Percentiles rank a stretch among this genome's conserved stretches.
Conservation (phyloP, 352 stramenopile species). For the Halophytophthora polymorphica region DNA sequence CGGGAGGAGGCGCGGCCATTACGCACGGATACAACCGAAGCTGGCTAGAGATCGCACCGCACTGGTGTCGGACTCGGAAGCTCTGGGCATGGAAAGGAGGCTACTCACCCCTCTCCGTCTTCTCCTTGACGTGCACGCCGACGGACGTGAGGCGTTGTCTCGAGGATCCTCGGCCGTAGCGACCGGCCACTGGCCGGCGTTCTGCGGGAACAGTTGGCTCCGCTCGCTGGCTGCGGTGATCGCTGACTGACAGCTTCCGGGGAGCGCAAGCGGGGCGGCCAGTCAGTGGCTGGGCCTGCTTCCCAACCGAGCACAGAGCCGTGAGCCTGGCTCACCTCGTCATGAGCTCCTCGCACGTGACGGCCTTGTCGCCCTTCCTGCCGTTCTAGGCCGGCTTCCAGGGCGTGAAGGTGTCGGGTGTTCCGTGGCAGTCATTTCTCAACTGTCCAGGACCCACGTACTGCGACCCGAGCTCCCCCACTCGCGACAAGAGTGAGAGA, state of each 20-base stretch:
- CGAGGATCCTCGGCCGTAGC: background rate
- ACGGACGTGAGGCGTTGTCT: background rate
- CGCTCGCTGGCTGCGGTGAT: no score
- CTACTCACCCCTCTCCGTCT: no score
- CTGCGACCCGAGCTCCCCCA: background rate
- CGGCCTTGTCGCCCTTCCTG: conserved; percentile 12
- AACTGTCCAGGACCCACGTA: background rate
- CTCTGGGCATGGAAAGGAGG: no score
- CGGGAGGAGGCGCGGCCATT: no score
- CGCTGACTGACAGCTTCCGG: no score
- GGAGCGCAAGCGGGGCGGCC: no score
- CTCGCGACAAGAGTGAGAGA: background rate
- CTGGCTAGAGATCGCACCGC: no score
- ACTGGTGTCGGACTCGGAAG: no score
- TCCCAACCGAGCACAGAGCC: conserved; percentile 17
- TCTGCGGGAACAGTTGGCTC: conserved; percentile 16
- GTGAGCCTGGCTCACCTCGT: conserved; percentile 6
- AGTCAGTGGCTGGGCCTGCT: conserved; percentile 2
- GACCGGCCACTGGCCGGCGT: background rate
- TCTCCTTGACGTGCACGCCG: no score
- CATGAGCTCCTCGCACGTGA: conserved; percentile 12
- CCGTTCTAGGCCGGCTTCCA: background rate
- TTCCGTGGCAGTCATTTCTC: conserved; percentile 8
- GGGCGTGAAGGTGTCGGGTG: background rate
- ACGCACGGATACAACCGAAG: no score